These are phyloP conservation scores for Laguncularia racemosa DNA, from an alignment of 345 rosid species.

Conservation along the genomic window DNA sequence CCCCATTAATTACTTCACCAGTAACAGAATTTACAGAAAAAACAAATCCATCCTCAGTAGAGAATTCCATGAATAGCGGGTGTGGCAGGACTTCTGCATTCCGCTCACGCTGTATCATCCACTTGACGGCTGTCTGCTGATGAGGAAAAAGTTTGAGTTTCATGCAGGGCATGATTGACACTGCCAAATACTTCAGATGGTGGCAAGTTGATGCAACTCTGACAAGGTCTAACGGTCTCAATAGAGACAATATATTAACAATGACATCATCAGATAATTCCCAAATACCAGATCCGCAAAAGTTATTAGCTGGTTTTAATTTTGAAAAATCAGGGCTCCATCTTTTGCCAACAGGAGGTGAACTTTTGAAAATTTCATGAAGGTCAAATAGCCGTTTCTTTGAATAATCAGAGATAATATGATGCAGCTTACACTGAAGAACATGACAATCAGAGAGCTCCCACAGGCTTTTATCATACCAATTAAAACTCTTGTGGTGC, in stretches of 20 bases:
- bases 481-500: slow-evolving; percentile 20
- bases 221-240: slow-evolving; percentile 58
- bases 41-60: slow-evolving; percentile 65
- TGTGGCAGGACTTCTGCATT: slow-evolving; percentile 50
- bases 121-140: slow-evolving; percentile 85
- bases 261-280: slow-evolving; percentile 65
- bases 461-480: slow-evolving; percentile 38
- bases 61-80: slow-evolving; percentile 57
- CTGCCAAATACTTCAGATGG: slow-evolving; percentile 62
- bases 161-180: slow-evolving; percentile 69
- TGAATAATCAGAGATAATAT: slow-evolving; percentile 37
- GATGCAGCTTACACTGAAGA: slow-evolving; percentile 56
- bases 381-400: slow-evolving; percentile 60
- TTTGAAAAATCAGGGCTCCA: slow-evolving; percentile 35
- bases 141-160: slow-evolving; percentile 88
- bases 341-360: slow-evolving; percentile 44
- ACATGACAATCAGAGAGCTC: slow-evolving; percentile 75
- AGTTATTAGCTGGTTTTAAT: slow-evolving; percentile 30
- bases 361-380: slow-evolving; percentile 68
- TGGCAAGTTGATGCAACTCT: slow-evolving; percentile 69
- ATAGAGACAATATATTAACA: slow-evolving; percentile 38
- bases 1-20: slow-evolving; percentile 58
- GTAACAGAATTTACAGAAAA: slow-evolving; percentile 57
- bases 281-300: slow-evolving; percentile 54
- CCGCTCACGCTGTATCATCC: slow-evolving; percentile 92